A percentile compares a stretch with the other conserved stretches of the same genome.
Evolutionary conservation across 2,329 filamentous ascomycete species (phyloP).

Genomic region (Akanthomyces lecanii): DNA sequence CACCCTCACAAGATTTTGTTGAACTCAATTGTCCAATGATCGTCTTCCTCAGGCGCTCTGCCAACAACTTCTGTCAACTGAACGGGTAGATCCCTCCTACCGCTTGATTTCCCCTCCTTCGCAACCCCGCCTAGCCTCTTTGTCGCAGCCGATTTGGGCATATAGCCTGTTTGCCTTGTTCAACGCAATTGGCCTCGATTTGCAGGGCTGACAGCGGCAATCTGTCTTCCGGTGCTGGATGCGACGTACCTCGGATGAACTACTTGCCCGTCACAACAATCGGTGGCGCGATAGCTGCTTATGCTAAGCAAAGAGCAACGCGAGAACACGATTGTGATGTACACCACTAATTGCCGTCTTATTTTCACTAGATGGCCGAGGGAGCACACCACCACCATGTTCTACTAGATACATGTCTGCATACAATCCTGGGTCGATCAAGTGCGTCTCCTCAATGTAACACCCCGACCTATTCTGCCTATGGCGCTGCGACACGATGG

Average conservation of each 20-base stretch:
- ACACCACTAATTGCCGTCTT: neutral
- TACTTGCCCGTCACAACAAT: neutral
- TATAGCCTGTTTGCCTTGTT: constrained; percentile 2
- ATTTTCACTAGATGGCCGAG: neutral
- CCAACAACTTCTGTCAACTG: neutral
- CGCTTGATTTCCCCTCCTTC: neutral
- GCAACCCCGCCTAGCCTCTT: neutral
- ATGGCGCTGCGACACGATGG: neutral
- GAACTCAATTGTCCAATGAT: constrained; percentile 4
- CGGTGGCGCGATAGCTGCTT: neutral
- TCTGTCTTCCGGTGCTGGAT: neutral
- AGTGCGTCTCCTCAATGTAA: neutral
- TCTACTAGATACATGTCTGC: neutral
- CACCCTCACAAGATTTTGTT: neutral
- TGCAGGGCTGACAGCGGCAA: constrained; percentile 6
- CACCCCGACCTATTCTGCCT: constrained; percentile 1
- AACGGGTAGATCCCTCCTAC: neutral
- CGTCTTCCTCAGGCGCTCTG: neutral
- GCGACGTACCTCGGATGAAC: constrained; percentile 9
- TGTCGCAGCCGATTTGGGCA: constrained; percentile 1
- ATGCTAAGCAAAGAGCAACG: neutral
- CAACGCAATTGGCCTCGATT: neutral
- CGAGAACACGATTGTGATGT: neutral
- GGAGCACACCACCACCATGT: neutral
- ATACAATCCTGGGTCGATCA: neutral